Base-by-base conservation (phyloP, 352 stramenopile genomes). In the Lagenidium sp. region DNA sequence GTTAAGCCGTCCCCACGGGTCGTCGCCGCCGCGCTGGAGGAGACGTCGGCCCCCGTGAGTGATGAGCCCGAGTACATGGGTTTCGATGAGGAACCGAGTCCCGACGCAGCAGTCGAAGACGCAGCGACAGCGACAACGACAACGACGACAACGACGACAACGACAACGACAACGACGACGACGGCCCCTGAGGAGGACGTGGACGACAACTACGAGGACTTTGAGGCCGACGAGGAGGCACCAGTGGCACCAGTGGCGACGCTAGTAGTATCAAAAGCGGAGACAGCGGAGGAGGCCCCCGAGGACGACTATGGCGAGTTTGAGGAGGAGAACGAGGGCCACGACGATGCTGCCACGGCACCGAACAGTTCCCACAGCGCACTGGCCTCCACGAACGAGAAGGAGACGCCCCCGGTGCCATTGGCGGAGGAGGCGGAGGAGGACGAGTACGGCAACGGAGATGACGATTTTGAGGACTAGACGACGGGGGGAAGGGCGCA, bases 381-480 rank as follows among this genome's bases (percentile, higher is more conserved):
- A n/a, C n/a, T n/a, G n/a, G n/a, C n/a, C n/a, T n/a, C n/a, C n/a
- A n/a, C n/a, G n/a, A n/a, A 69, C 3, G 47, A 63, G 26, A 53
- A 63, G 30, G 30, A 60, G 19, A 44, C 41, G 36, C 11, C 36
- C 8, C 20, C 44, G n/a, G n/a, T n/a, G n/a, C n/a, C n/a, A n/a
- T n/a, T n/a, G n/a, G n/a, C n/a, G n/a, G n/a, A 31, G 7, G 28
- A 26, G 4, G 40, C 44, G 2, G 53, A 63, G 6, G 57, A 64
- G 25, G 54, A 53, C 41, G 61, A 72, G 15, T 78, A 82, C 47
- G 67, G 82, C 22, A 66, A 47, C 30, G 64, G 69, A 49, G 80
- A 81, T 49, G 60, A 77, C 49, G 70, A 81, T 30, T 86, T 75
- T 34, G 70, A 86, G 15, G 59, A 74, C 26, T 68, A 44, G 30